Percentiles rank a stretch among this genome's conserved stretches.
Evolutionary conservation across 306 rosid genomes (phyloP).

Genomic region (Vigna radiata): DNA sequence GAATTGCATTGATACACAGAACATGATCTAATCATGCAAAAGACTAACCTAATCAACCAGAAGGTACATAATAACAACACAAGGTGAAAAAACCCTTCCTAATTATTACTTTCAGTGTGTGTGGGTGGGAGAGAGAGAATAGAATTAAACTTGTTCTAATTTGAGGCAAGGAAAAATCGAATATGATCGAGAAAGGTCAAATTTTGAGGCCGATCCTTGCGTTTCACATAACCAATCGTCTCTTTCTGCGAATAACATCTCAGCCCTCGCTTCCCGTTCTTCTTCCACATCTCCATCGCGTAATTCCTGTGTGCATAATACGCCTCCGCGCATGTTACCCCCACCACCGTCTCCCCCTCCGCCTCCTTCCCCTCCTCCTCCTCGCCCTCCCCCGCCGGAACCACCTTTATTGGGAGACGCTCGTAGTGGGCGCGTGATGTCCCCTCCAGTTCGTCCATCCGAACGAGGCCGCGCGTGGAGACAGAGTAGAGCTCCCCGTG

Average conservation of each 20-base stretch:
- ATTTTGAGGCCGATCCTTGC: slow-evolving; percentile 79
- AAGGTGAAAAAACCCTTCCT: neutral
- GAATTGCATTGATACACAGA: neutral
- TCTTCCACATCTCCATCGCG: slow-evolving; percentile 74
- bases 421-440: slow-evolving; percentile 66
- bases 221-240: slow-evolving; percentile 72
- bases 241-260: slow-evolving; percentile 64
- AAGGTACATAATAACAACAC: neutral
- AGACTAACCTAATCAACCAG: neutral
- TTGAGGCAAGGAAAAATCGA: slow-evolving; percentile 55
- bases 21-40: neutral
- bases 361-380: neutral
- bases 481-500: slow-evolving; percentile 78
- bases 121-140: neutral
- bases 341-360: neutral
- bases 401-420: slow-evolving; percentile 57
- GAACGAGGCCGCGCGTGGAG: slow-evolving; percentile 50
- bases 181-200: slow-evolving; percentile 80
- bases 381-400: neutral
- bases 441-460: slow-evolving; percentile 74
- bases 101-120: neutral
- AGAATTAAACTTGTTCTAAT: neutral
- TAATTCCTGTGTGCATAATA: slow-evolving; percentile 70
- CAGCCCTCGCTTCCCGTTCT: slow-evolving; percentile 58
- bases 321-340: slow-evolving; percentile 63